Evolutionary conservation across 345 rosid genomes (phyloP).

Genomic region (Odontarrhena argentea): DNA sequence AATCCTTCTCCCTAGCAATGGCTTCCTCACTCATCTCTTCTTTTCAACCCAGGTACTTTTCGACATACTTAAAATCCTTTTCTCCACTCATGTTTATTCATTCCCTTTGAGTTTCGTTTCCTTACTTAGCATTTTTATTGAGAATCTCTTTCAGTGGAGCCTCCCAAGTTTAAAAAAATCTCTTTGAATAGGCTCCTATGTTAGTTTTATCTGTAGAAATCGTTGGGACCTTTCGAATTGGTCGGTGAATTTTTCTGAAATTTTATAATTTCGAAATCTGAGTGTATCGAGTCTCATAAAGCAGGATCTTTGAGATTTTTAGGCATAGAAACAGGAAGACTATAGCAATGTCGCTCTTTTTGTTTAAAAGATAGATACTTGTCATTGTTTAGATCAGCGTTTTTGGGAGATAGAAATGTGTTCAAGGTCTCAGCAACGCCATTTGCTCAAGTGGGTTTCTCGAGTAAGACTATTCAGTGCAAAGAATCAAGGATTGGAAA

Average conservation of each 20-base stretch:
- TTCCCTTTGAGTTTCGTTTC: neutral
- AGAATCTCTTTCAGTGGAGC: slow-evolving; percentile 10
- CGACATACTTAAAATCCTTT: neutral
- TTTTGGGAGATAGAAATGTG: slow-evolving; percentile 67
- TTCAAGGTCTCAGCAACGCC: slow-evolving; percentile 46
- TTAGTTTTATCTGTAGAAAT: neutral
- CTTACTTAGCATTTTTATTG: neutral
- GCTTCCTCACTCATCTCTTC: slow-evolving; percentile 67
- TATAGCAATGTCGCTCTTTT: slow-evolving; percentile 4
- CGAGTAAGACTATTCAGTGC: slow-evolving; percentile 63
- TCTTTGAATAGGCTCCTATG: slow-evolving; percentile 3
- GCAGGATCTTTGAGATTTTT: neutral
- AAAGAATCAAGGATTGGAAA: slow-evolving; percentile 96
- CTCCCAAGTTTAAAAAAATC: neutral
- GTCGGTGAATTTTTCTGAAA: neutral
- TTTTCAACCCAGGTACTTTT: slow-evolving; percentile 59
- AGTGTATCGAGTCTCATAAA: slow-evolving; percentile 1
- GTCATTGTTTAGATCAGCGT: slow-evolving; percentile 50
- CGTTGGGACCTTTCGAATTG: neutral
- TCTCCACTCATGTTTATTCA: neutral
- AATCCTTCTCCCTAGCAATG: slow-evolving; percentile 42
- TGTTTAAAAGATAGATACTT: slow-evolving; percentile 19
- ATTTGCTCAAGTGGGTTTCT: slow-evolving; percentile 45
- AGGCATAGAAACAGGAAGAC: slow-evolving; percentile 4
- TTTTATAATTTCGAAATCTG: neutral